Percentiles rank a stretch among this genome's conserved stretches.
These are phyloP conservation scores for Gracilaria vermiculophylla DNA, from an alignment of 23 red algal species.

Conservation along the genomic window DNA sequence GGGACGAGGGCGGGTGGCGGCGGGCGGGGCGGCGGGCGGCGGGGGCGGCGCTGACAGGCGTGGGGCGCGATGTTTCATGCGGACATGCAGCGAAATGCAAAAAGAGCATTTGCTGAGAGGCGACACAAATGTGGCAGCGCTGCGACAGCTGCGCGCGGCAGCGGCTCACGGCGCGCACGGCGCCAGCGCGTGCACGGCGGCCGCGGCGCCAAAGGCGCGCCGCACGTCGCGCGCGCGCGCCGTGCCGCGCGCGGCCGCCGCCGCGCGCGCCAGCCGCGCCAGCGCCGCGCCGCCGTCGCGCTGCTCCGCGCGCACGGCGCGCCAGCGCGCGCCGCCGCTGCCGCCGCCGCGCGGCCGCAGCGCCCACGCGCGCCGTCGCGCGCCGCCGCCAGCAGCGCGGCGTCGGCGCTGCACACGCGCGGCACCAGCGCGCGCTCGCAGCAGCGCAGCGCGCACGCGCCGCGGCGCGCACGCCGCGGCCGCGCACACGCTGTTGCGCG, in stretches of 20 bases:
- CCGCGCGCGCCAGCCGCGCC: too few species aligned
- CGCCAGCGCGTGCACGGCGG: background rate
- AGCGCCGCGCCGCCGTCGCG: too few species aligned
- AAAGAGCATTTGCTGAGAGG: too few species aligned
- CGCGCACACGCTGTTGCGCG: background rate
- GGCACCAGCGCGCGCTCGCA: conserved; percentile 18
- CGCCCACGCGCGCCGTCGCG: background rate
- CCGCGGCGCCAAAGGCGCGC: background rate
- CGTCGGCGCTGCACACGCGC: conserved; percentile 4
- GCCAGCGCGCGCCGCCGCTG: background rate
- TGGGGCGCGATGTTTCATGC: too few species aligned
- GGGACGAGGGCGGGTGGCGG: too few species aligned
- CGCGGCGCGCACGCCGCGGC: background rate
- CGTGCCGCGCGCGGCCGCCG: too few species aligned
- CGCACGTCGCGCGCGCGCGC: background rate
- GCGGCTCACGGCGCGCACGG: background rate
- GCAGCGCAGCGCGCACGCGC: background rate
- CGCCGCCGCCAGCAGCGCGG: background rate
- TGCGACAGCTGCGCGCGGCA: background rate
- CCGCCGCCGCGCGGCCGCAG: background rate
- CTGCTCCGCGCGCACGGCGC: background rate
- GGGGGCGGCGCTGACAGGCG: too few species aligned
- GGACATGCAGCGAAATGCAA: too few species aligned
- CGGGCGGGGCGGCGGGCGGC: too few species aligned
- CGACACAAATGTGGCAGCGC: too few species aligned